Conservation (phyloP, 306 rosid genomes). For the Rosa rugosa region DNA sequence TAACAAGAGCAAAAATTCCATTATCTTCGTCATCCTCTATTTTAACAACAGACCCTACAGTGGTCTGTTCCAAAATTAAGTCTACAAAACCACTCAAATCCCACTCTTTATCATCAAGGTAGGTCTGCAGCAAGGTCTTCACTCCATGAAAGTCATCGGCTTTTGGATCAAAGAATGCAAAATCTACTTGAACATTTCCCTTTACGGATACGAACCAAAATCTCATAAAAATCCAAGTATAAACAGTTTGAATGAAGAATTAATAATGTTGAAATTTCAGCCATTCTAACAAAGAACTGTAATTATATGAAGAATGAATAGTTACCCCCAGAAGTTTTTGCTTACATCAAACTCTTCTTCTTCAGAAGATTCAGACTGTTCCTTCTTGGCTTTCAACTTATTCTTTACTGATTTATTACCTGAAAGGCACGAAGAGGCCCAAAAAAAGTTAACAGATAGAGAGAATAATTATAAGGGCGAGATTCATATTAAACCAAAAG, state of each 20-base stretch:
- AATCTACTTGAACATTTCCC: slow-evolving; percentile 79
- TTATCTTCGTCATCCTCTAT: slow-evolving; percentile 83
- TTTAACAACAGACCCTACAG: slow-evolving; percentile 73
- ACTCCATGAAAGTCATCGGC: slow-evolving; percentile 79
- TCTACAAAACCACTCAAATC: slow-evolving; percentile 77
- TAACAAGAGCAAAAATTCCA: slow-evolving; percentile 61
- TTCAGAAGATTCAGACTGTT: slow-evolving; percentile 46
- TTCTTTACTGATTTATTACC: slow-evolving; percentile 34
- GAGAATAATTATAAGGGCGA: background rate
- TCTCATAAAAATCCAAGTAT: slow-evolving; percentile 6
- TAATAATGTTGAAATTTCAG: background rate
- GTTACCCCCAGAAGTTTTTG: background rate
- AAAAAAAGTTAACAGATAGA: background rate
- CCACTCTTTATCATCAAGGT: slow-evolving; percentile 68
- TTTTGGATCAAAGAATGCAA: slow-evolving; percentile 85
- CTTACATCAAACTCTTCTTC: slow-evolving; percentile 70
- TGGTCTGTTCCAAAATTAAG: slow-evolving; percentile 65
- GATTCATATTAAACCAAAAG: background rate
- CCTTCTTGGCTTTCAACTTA: slow-evolving; percentile 28
- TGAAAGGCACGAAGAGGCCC: slow-evolving; percentile 16
- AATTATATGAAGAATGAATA: background rate
- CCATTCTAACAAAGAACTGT: background rate
- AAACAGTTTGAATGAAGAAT: background rate
- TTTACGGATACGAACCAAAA: slow-evolving; percentile 29
- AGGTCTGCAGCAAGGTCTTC: slow-evolving; percentile 73